A percentile compares a stretch with the other conserved stretches of the same genome.
phyloP scores from a whole-genome alignment of 2,329 filamentous ascomycete species.

The Xylariaceae sp. region DNA sequence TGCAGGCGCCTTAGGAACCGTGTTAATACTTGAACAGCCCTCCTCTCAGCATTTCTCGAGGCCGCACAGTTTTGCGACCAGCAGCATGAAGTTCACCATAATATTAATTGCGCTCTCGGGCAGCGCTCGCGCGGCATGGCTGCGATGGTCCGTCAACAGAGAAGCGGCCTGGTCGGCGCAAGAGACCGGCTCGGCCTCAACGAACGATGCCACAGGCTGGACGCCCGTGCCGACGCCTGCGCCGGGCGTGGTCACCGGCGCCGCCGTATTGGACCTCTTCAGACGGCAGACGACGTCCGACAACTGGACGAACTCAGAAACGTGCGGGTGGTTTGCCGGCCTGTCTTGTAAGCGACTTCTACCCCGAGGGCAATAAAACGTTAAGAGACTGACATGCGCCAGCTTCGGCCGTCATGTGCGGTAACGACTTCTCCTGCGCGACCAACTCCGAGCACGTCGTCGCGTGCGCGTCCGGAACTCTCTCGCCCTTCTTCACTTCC shows the following conservation, averaged over 20 bases:
- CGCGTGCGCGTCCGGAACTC: constrained; percentile 25
- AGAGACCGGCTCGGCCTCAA: constrained; percentile 10
- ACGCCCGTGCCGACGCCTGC: constrained; percentile 19
- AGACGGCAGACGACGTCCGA: constrained; percentile 6
- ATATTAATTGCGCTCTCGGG: constrained; percentile 6
- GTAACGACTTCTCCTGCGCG: constrained; percentile 13
- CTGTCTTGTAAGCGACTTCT: constrained; percentile 23
- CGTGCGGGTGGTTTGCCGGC: constrained; percentile 22
- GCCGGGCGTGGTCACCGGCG: constrained; percentile 8
- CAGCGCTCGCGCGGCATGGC: constrained; percentile 14
- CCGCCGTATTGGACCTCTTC: constrained; percentile 13
- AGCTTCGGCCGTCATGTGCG: constrained; percentile 21
- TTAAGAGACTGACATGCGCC: background rate
- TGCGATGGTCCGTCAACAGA: constrained; percentile 15
- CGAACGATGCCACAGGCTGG: constrained; percentile 11
- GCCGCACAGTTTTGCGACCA: background rate
- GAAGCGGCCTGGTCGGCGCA: constrained; percentile 10
- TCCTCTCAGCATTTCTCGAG: too few relatives aligned
- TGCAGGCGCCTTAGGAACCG: too few relatives aligned
- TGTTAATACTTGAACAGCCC: too few relatives aligned
- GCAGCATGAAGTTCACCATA: constrained; percentile 11
- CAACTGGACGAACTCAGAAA: constrained; percentile 20
- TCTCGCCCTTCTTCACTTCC: constrained; percentile 24
- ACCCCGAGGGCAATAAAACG: too few relatives aligned
- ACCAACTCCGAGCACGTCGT: constrained; percentile 29